Base-by-base conservation (phyloP, 441 rosid genomes). In the Syzygium malaccense region DNA sequence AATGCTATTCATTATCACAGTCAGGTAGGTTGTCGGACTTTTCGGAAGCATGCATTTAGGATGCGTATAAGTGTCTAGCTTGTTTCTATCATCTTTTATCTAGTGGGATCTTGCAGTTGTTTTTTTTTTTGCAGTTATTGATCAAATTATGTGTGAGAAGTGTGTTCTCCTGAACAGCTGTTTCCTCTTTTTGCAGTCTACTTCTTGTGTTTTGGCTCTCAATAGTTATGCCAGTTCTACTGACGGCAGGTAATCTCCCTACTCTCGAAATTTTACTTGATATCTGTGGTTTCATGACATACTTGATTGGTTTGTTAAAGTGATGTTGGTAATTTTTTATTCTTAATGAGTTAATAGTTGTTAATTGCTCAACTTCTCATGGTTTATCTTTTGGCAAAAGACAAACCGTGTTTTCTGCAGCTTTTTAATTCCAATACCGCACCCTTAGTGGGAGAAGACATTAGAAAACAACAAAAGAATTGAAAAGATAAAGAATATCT, bases 1-100 rank as follows among this genome's bases (percentile, higher is more conserved):
- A 97, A 97, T 91, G 93, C 95, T 87, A 94, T 98, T 89, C 99
- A 97, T 91, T 98, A 97, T 93, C 98, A 96, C 89, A 97, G 98
- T 93, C 99, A 98, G 99, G 99, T 97, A 91, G 28, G 30, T 55
- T 55, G 86, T 66, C 57, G 80, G 54, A 68, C 90, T 85, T 90
- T 83, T 78, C 51, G 84, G 64, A 86, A 88, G 60, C 85, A 13
- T 79, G 86, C 71, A 85, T 78, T 89, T 91, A 83, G 64, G 80
- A 51, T 86, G 86, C n/a, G 45, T 23, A 41, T 75, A 37, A 20
- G n/a, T 23, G 5, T 23, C 49, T 30, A 64, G 41, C 80, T 88
- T 62, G 75, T 60, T 85, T 85, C 51, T 23, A 45, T 41, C 25
- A 23, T 23, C 68, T 28, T 60, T 7, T 14, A 28, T 60, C 51